phyloP scores from a whole-genome alignment of 2,329 filamentous ascomycete species.

The Epichloe festucae region DNA sequence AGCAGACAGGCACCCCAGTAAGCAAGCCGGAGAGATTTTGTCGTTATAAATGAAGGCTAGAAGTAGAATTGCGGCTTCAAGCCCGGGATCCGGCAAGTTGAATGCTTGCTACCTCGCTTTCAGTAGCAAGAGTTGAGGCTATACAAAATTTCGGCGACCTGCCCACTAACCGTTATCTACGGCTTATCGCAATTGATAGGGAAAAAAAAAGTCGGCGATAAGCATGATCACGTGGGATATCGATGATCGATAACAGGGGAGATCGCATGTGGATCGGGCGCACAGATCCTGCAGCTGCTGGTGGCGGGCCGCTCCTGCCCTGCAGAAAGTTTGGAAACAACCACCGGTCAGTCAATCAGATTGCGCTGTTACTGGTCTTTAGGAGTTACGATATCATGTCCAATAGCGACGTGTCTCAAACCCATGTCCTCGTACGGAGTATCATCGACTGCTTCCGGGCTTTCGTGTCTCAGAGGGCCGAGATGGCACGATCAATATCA shows the following conservation, averaged over 20 bases:
- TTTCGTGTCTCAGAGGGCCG: not conserved
- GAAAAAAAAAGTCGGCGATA: constrained; percentile 20
- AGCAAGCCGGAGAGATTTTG: not conserved
- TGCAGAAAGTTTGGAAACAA: not conserved
- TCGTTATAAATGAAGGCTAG: not conserved
- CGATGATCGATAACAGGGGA: constrained; percentile 14
- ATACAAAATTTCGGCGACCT: constrained; percentile 10
- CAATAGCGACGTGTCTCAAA: not conserved
- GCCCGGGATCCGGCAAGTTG: not conserved
- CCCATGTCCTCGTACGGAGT: not conserved
- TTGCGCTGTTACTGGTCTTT: not conserved
- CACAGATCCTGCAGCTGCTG: not conserved
- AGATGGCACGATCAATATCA: not conserved
- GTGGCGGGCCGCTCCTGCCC: not conserved
- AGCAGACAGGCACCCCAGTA: not conserved
- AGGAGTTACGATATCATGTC: not conserved
- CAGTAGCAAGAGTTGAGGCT: constrained; percentile 15
- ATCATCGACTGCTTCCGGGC: not conserved
- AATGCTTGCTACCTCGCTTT: constrained; percentile 4
- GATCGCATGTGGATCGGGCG: not conserved
- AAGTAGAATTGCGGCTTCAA: not conserved
- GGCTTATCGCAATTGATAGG: constrained; percentile 6
- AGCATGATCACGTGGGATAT: constrained; percentile 12
- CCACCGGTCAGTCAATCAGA: not conserved
- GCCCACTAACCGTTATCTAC: constrained; percentile 1